These are phyloP conservation scores for Fusarium clavum DNA, from an alignment of 2,329 filamentous ascomycete species.

Conservation along the genomic window DNA sequence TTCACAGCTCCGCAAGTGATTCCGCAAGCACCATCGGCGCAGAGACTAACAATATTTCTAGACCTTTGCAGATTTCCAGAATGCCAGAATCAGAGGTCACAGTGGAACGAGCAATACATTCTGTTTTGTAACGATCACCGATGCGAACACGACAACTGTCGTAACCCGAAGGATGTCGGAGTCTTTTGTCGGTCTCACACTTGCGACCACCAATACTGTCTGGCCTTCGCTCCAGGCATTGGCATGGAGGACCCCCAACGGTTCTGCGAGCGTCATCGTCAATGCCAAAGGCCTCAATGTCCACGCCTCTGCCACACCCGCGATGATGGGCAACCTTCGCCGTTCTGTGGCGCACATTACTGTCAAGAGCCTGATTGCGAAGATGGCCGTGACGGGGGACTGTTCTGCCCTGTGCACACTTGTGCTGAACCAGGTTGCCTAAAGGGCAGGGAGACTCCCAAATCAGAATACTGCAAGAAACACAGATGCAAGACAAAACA, in stretches of 20 bases:
- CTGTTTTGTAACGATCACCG: conserved; percentile 47
- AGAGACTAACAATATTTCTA: conserved; percentile 18
- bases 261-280: conserved; percentile 49
- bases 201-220: conserved; percentile 44
- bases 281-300: conserved; percentile 42
- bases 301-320: conserved; percentile 44
- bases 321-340: conserved; percentile 41
- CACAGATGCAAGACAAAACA: conserved; percentile 44
- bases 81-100: conserved; percentile 41
- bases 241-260: conserved; percentile 29
- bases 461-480: conserved; percentile 40
- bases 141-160: conserved; percentile 44
- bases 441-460: conserved; percentile 20
- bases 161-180: conserved; percentile 27
- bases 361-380: conserved; percentile 46
- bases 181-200: conserved; percentile 47
- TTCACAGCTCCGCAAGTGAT: conserved; percentile 41
- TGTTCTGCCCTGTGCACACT: conserved; percentile 46
- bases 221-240: conserved; percentile 37
- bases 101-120: conserved; percentile 35
- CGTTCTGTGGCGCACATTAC: conserved; percentile 48
- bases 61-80: conserved; percentile 46
- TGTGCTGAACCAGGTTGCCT: conserved; percentile 45
- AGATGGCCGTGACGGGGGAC: conserved; percentile 34
- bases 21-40: too few relatives aligned